Evolutionary conservation across 768 basidiomycete genomes (phyloP).

Genomic region (Auriscalpium vulgare): DNA sequence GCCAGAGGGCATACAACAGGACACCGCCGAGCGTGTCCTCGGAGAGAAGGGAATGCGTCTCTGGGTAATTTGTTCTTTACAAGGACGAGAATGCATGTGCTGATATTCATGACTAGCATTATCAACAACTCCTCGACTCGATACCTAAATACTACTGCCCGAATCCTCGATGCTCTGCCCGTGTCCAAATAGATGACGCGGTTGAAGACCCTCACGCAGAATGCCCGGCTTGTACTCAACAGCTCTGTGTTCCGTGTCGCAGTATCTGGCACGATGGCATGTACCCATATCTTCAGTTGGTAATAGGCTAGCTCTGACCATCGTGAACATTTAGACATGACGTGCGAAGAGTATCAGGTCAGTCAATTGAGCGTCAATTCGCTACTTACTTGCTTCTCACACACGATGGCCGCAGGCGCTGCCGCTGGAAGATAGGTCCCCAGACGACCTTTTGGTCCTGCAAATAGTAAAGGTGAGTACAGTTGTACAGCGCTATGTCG

Average conservation of each 20-base stretch:
- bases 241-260: constrained; percentile 29
- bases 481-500: not conserved
- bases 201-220: constrained; percentile 25
- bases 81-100: not conserved
- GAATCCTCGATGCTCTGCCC: constrained; percentile 29
- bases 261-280: constrained; percentile 29
- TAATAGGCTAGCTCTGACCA: not conserved
- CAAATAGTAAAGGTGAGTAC: constrained; percentile 25
- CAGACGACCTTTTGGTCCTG: constrained; percentile 29
- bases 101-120: constrained; percentile 19
- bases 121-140: constrained; percentile 28
- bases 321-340: constrained; percentile 14
- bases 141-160: constrained; percentile 30
- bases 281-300: not conserved
- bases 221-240: constrained; percentile 26
- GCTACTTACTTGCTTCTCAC: not conserved
- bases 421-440: constrained; percentile 29
- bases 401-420: constrained; percentile 20
- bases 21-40: constrained; percentile 25
- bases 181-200: constrained; percentile 28
- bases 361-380: not conserved
- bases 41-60: constrained; percentile 26
- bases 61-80: constrained; percentile 23
- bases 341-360: constrained; percentile 27
- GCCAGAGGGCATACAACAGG: constrained; percentile 28